Percentiles rank a stretch among this genome's conserved stretches.
These are phyloP conservation scores for Fusarium sp. DNA, from an alignment of 2,329 filamentous ascomycete genomes.

Conservation along the genomic window DNA sequence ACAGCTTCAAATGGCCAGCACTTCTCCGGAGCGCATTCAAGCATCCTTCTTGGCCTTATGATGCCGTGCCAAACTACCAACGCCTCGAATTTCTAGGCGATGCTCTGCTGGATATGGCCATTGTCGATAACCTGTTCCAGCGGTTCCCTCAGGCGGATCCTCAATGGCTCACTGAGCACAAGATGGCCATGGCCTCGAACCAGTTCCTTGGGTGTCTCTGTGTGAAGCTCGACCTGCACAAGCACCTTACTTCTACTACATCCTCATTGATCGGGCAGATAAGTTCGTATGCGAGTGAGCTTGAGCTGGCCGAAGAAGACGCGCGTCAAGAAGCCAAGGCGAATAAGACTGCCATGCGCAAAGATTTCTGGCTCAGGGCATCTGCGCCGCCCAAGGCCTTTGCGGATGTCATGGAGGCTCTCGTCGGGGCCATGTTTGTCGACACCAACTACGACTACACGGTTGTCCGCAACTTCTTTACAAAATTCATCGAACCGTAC, in stretches of 20 bases:
- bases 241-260: conserved; percentile 72
- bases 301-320: conserved; percentile 62
- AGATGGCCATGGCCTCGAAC: conserved; percentile 99
- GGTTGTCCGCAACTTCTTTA: conserved; percentile 82
- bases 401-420: conserved; percentile 89
- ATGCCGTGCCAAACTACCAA: conserved; percentile 86
- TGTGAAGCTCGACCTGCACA: conserved; percentile 82
- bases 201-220: conserved; percentile 89
- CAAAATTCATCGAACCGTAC: conserved; percentile 77
- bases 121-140: conserved; percentile 84
- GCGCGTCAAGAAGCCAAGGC: conserved; percentile 49
- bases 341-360: conserved; percentile 47
- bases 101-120: conserved; percentile 86
- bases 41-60: conserved; percentile 87
- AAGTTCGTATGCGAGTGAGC: conserved; percentile 66
- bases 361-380: conserved; percentile 76
- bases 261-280: conserved; percentile 57
- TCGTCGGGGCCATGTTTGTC: conserved; percentile 90
- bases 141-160: conserved; percentile 83
- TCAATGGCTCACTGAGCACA: conserved; percentile 98
- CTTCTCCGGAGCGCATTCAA: conserved; percentile 87
- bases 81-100: conserved; percentile 94
- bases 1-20: conserved; percentile 78
- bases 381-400: conserved; percentile 78
- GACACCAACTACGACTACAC: conserved; percentile 84